A percentile compares a stretch with the other conserved stretches of the same genome.
These are phyloP conservation scores for Globisporangium lucens DNA, from an alignment of 352 stramenopile species.

Conservation along the genomic window DNA sequence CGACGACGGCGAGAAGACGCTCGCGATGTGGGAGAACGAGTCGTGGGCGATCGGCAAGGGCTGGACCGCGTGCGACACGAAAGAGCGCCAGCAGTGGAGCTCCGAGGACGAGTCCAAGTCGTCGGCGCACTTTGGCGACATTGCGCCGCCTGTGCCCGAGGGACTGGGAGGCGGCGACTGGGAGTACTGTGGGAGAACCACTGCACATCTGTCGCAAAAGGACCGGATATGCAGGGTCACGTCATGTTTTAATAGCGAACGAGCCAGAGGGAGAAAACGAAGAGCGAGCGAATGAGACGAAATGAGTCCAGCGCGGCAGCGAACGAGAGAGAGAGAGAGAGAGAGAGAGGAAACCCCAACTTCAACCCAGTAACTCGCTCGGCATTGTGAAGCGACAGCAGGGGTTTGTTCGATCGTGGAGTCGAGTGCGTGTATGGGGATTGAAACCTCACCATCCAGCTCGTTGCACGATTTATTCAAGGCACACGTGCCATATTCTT, in stretches of 20 bases:
- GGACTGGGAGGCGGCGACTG: constrained; percentile 45
- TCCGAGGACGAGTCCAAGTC: constrained; percentile 46
- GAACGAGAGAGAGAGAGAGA: not conserved
- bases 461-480: not conserved
- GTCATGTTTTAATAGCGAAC: constrained; percentile 26
- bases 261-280: not conserved
- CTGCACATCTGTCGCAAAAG: constrained; percentile 23
- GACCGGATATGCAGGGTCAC: constrained; percentile 19
- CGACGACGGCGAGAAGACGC: constrained; percentile 34
- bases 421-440: not conserved
- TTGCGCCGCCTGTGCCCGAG: constrained; percentile 34
- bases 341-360: not conserved
- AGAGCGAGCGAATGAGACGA: not conserved
- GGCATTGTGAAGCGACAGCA: not conserved
- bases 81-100: constrained; percentile 49
- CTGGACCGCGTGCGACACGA: constrained; percentile 45
- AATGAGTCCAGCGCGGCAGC: not conserved
- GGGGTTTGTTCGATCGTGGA: not conserved
- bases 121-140: constrained; percentile 41
- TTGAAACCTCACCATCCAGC: not conserved
- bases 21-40: constrained; percentile 69
- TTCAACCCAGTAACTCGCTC: not conserved
- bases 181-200: constrained; percentile 73
- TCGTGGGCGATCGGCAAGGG: constrained; percentile 43
- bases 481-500: not conserved